Evolutionary conservation across 768 basidiomycete genomes (phyloP).

Genomic region (Russula brevipes): DNA sequence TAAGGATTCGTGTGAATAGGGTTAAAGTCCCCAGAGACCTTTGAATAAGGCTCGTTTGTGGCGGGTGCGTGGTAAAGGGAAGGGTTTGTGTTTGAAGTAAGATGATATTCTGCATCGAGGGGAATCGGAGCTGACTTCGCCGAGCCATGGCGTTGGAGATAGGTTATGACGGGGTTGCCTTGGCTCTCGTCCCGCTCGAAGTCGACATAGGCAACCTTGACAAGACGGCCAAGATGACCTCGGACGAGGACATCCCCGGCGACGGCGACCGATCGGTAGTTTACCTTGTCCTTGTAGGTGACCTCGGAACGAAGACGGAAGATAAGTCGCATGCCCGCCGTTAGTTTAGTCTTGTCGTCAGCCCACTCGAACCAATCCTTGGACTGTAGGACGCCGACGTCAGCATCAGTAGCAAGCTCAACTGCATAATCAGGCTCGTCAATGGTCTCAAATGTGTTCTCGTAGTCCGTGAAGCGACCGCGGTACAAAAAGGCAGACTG

Average conservation of each 20-base stretch:
- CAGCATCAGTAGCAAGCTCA: slow-evolving; percentile 65
- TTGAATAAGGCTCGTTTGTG: slow-evolving; percentile 94
- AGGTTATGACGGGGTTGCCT: slow-evolving; percentile 91
- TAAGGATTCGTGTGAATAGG: slow-evolving; percentile 99
- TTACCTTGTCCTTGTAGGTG: slow-evolving; percentile 85
- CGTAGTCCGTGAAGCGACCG: slow-evolving; percentile 87
- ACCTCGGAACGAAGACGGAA: slow-evolving; percentile 87
- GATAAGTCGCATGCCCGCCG: slow-evolving; percentile 75
- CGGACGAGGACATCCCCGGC: slow-evolving; percentile 82
- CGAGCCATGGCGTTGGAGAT: slow-evolving; percentile 86
- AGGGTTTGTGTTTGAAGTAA: slow-evolving; percentile 56
- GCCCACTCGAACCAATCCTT: slow-evolving; percentile 99
- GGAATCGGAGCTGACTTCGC: slow-evolving; percentile 72
- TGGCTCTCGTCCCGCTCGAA: slow-evolving; percentile 83
- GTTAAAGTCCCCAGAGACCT: slow-evolving; percentile 96
- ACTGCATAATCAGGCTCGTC: slow-evolving; percentile 89
- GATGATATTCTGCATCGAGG: slow-evolving; percentile 82
- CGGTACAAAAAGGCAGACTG: slow-evolving; percentile 95
- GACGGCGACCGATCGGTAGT: slow-evolving; percentile 76
- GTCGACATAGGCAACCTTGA: slow-evolving; percentile 84
- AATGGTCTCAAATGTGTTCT: slow-evolving; percentile 92
- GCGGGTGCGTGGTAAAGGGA: slow-evolving; percentile 77
- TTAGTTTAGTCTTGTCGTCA: slow-evolving; percentile 70
- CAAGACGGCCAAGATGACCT: slow-evolving; percentile 80
- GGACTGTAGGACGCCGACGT: slow-evolving; percentile 84